phyloP scores from a whole-genome alignment of 352 stramenopile species.

The Blastocystis sp. region DNA sequence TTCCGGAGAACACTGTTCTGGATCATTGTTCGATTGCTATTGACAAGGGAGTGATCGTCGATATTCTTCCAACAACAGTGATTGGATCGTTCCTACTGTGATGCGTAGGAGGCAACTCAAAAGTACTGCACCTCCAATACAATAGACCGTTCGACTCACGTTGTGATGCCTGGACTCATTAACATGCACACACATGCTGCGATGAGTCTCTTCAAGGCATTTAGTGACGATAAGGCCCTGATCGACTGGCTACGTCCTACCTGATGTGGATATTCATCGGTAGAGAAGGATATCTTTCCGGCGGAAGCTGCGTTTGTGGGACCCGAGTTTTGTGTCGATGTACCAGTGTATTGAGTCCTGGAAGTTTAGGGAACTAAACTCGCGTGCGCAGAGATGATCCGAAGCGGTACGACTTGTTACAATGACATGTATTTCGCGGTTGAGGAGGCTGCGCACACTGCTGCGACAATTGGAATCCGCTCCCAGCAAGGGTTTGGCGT shows the following conservation, averaged over 20 bases:
- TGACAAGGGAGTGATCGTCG: conserved; percentile 67
- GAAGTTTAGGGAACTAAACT: conserved; percentile 63
- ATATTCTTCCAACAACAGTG: conserved; percentile 64
- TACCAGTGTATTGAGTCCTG: background rate
- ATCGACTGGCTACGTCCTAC: conserved; percentile 67
- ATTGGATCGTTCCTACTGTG: background rate
- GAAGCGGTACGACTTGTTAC: conserved; percentile 73
- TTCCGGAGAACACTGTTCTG: conserved; percentile 68
- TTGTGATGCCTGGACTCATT: conserved; percentile 72
- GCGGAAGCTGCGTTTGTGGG: conserved; percentile 70
- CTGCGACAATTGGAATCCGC: conserved; percentile 68
- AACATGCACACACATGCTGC: conserved; percentile 75
- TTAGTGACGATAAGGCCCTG: conserved; percentile 74
- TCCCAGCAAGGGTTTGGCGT: conserved; percentile 58
- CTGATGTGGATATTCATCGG: background rate
- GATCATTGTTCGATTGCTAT: conserved; percentile 71
- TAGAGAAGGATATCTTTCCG: conserved; percentile 72
- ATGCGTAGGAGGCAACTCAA: conserved; percentile 61
- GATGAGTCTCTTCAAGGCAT: conserved; percentile 73
- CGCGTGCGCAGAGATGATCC: conserved; percentile 75
- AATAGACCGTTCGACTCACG: conserved; percentile 66
- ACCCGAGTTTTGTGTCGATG: conserved; percentile 64
- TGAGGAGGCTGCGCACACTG: conserved; percentile 63
- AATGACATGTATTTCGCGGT: conserved; percentile 82
- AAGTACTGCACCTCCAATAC: conserved; percentile 64